A percentile compares a stretch with the other conserved stretches of the same genome.
Conservation (phyloP, 768 basidiomycete species). For the Boletus rubroflammeus region DNA sequence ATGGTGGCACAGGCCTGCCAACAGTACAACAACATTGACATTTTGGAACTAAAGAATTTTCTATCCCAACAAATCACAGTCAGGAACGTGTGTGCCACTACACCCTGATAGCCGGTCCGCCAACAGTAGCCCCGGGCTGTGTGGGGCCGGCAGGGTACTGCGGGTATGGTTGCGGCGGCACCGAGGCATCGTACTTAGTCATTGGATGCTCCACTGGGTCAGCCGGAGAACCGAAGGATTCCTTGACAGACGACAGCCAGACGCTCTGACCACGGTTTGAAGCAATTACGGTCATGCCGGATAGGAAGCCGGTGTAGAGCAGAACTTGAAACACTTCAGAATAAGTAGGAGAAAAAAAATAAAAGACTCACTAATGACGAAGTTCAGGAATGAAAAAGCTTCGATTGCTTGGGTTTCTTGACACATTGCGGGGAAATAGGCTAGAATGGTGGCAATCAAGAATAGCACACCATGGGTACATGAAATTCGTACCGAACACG, state of each 20-base stretch:
- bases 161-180: neutral
- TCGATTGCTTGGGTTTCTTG: slow-evolving; percentile 29
- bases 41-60: neutral
- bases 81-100: neutral
- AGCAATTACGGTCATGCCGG: slow-evolving; percentile 26
- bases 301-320: slow-evolving; percentile 27
- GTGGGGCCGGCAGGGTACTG: neutral
- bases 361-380: slow-evolving; percentile 29
- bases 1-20: slow-evolving; percentile 14
- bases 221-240: slow-evolving; percentile 19
- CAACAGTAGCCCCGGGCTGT: neutral
- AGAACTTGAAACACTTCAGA: slow-evolving; percentile 27
- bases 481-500: slow-evolving; percentile 1
- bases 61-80: neutral
- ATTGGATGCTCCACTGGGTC: slow-evolving; percentile 13
- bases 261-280: slow-evolving; percentile 26
- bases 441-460: slow-evolving; percentile 10
- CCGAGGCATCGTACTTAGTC: slow-evolving; percentile 12
- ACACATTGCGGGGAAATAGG: too few relatives aligned
- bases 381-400: slow-evolving; percentile 38
- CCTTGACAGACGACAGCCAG: slow-evolving; percentile 35
- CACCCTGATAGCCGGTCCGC: neutral
- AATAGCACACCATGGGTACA: neutral
- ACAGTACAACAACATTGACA: neutral
- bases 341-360: neutral